A percentile compares a stretch with the other conserved stretches of the same genome.
These are phyloP conservation scores for Yarrowia sp. DNA, from an alignment of 805 yeast species.

Conservation along the genomic window DNA sequence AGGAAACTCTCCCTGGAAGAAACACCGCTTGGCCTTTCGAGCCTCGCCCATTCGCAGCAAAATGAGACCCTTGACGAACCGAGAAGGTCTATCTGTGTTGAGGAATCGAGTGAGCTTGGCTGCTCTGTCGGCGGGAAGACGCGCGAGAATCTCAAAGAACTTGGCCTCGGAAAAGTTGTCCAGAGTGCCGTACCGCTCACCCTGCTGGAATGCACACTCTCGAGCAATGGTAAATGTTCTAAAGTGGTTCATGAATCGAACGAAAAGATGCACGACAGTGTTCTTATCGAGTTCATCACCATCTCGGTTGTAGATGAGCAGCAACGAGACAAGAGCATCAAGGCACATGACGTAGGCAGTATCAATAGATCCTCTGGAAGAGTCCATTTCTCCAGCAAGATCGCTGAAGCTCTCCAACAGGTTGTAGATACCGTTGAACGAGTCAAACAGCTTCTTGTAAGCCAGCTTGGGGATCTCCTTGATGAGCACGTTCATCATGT, in stretches of 20 bases:
- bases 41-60: constrained; percentile 23
- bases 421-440: not conserved
- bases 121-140: constrained; percentile 8
- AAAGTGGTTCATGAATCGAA: constrained; percentile 2
- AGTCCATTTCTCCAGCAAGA: not conserved
- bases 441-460: constrained; percentile 16
- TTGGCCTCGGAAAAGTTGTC: constrained; percentile 8
- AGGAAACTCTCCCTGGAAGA: constrained; percentile 14
- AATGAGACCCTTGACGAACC: constrained; percentile 31
- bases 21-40: constrained; percentile 35
- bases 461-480: constrained; percentile 25
- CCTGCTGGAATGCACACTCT: constrained; percentile 34
- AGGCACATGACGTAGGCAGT: constrained; percentile 25
- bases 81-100: not conserved
- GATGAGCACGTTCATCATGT: constrained; percentile 9
- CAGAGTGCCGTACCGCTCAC: constrained; percentile 31
- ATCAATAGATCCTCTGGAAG: constrained; percentile 9
- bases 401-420: not conserved
- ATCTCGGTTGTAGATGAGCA: constrained; percentile 25
- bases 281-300: constrained; percentile 11
- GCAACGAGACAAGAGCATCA: constrained; percentile 1
- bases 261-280: not conserved
- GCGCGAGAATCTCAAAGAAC: constrained; percentile 4
- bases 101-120: constrained; percentile 31
- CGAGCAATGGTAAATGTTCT: constrained; percentile 29